Evolutionary conservation across 495 filamentous ascomycete species (phyloP).

Genomic region (Parathielavia appendiculata): DNA sequence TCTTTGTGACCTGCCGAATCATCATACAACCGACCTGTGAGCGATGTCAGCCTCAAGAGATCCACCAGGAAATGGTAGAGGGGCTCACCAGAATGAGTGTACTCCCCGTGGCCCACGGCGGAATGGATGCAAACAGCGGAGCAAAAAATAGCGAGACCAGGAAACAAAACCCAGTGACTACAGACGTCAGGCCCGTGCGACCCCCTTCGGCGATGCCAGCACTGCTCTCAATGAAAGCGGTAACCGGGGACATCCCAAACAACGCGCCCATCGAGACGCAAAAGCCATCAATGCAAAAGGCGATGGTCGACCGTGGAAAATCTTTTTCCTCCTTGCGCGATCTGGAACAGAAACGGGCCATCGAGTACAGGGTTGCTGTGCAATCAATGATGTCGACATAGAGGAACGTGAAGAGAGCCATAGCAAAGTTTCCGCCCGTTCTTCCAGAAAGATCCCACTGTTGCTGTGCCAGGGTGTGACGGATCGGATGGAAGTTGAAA

Average conservation of each 20-base stretch:
- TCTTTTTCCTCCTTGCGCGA: constrained; percentile 53
- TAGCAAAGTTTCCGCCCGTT: constrained; percentile 56
- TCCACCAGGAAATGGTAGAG: neutral
- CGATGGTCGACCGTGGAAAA: constrained; percentile 62
- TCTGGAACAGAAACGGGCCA: constrained; percentile 71
- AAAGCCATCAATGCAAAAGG: constrained; percentile 59
- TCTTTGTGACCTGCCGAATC: constrained; percentile 50
- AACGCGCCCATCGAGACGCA: constrained; percentile 77
- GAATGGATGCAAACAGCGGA: constrained; percentile 76
- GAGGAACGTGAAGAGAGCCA: constrained; percentile 78
- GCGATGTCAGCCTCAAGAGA: neutral
- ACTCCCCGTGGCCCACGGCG: constrained; percentile 78
- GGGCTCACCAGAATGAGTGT: constrained; percentile 65
- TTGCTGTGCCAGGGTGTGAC: constrained; percentile 57
- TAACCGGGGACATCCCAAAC: constrained; percentile 69
- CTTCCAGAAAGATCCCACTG: constrained; percentile 57
- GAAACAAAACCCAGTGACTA: constrained; percentile 68
- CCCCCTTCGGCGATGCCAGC: constrained; percentile 80
- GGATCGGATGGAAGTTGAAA: constrained; percentile 71
- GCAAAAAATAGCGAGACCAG: constrained; percentile 77
- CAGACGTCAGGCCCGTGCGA: constrained; percentile 70
- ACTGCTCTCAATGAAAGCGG: constrained; percentile 77
- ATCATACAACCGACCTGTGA: constrained; percentile 50
- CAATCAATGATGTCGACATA: constrained; percentile 77
- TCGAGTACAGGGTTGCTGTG: constrained; percentile 66